Base-by-base conservation (phyloP, 225 moss, liverwort and hornwort species). In the Pseudisothecium myosuroides region DNA sequence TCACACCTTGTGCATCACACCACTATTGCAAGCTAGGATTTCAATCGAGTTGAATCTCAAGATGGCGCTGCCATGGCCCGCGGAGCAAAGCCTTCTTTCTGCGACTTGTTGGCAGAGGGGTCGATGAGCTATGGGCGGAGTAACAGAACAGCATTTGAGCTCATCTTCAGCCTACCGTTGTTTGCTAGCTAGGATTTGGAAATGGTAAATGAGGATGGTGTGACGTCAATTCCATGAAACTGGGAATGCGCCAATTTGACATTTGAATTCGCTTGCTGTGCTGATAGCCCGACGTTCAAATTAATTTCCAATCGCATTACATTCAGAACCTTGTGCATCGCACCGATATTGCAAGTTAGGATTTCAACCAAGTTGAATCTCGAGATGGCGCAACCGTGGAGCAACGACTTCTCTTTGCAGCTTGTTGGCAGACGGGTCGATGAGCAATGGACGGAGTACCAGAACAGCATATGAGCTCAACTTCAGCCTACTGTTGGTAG, bases 321-420 rank as follows among this genome's bases (percentile, higher is more conserved):
- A 49, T 32, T 75, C 49, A 75, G 31, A 75, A 26, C 78, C 55
- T 79, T n/a, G 15, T n/a, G n/a, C n/a, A 37, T 37, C n/a, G 26
- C 56, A 56, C 56, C 27, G 55, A 11, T 26, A n/a, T 55, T 56
- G 24, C n/a, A n/a, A 36, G 22, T 36, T 34, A 76, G 13, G 76
- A 76, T 52, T 36, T 50, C 52, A 76, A 17, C 13, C 36, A 21
- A 84, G 59, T 66, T 94, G 77, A 95, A 94, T 76, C 15, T 69
- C 31, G 88, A 91, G 56, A 91, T 92, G 90, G 86, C 37, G 16
- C 14, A 82, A 16, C n/a, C 83, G 17, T 94, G 90, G 90, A 90
- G 79, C 78, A 83, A 62, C 12, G 84, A 34, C 16, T 91, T 93
- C 72, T 89, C 92, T 80, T 31, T 58, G 29, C 88, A 91, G 45